phyloP scores from a whole-genome alignment of 805 yeast genomes.

The Metschnikowia hibisci region DNA sequence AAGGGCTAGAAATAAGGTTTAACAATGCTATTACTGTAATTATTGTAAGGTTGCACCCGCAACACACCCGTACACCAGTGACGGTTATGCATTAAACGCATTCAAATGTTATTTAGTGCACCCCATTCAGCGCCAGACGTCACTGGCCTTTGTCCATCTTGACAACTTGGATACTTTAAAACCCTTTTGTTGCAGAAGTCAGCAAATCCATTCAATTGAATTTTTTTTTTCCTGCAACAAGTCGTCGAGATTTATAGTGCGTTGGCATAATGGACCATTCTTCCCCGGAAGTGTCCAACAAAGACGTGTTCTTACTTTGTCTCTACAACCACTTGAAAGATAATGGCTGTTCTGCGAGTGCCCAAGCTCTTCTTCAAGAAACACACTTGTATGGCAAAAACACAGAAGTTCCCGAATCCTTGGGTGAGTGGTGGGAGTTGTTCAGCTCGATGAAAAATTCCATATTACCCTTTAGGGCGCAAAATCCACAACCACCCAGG shows the following conservation, averaged over 20 bases:
- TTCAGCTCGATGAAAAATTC: neutral
- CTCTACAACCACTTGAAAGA: conserved; percentile 2
- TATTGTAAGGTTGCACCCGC: no score
- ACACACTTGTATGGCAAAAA: conserved; percentile 2
- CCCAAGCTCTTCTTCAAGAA: conserved; percentile 3
- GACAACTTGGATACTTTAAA: no score
- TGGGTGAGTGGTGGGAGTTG: conserved; percentile 4
- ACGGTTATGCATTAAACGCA: no score
- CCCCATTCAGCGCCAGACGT: no score
- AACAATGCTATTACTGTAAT: no score
- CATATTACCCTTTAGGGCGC: neutral
- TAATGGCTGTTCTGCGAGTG: conserved; percentile 2
- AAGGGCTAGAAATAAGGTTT: conserved; percentile 1
- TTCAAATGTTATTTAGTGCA: no score
- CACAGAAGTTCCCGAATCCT: neutral
- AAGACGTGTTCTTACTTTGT: conserved; percentile 2
- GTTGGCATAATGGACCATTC: conserved; percentile 1
- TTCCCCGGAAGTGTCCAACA: conserved; percentile 1
- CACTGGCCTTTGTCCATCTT: no score
- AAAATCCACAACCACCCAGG: neutral
- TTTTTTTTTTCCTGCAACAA: no score
- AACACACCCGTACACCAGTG: no score
- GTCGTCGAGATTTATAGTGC: no score
- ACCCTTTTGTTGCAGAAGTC: no score
- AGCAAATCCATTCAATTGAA: no score